Base-by-base conservation (phyloP, 2,329 filamentous ascomycete genomes). In the Colletotrichum lentis region DNA sequence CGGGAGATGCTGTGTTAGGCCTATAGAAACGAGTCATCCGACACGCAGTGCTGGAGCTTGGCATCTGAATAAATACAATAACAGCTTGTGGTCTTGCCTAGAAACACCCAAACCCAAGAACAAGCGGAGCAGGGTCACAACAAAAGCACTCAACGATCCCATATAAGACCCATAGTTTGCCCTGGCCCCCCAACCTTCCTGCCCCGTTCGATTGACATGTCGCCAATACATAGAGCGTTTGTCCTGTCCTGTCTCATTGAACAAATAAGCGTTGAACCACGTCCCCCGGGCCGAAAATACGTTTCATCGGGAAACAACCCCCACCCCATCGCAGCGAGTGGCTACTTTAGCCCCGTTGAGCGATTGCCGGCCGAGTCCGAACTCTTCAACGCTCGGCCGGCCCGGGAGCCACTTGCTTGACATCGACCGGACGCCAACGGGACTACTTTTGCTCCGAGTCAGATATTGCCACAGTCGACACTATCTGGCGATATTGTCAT, bases 321-420 rank as follows among this genome's bases (percentile, higher is more conserved):
- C 52, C 35, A 41, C 37, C 12, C 5, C 11, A 60, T 7, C 16
- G 44, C 20, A 18, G 52, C 27, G 44, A 41, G 65, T 54, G 49
- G 47, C 35, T 55, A 27, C 11, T 56, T 37, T 18, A 11, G 7
- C 50, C 31, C 8, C 43, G 64, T 46, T 44, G 35, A 50, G 22
- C n/a, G 58, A 50, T 11, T 11, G 2, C 55, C 27, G 43, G 7
- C 55, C 27, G n/a, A 20, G 39, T 24, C 59, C 53, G 53, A 67
- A 39, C 61, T 56, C 27, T 10, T 6, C 50, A 37, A 43, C 50
- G 62, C 55, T 61, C 49, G 55, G 65, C 62, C 49, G 43, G 62
- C 20, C 62, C 65, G 55, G 24, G 62, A 68, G 65, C 55, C 62
- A 49, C 41, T 39, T n/a, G 56, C 41, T 46, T 14, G 50, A 46